Base-by-base conservation (phyloP, 1,139 yeast species). In the Saccharomycopsis hybrid region DNA sequence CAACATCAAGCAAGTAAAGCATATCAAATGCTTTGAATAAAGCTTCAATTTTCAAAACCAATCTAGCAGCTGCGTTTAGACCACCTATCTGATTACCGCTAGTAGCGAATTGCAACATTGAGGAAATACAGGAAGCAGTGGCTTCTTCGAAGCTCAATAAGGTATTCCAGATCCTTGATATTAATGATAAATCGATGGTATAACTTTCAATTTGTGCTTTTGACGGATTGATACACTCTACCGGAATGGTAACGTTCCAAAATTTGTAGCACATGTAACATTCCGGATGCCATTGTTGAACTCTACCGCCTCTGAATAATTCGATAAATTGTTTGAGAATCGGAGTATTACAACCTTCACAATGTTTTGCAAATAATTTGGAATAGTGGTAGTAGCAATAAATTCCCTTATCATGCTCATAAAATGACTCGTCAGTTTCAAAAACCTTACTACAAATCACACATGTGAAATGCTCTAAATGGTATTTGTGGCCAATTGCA, bases 241-340 rank as follows among this genome's bases (percentile, higher is more conserved):
- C 77, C 2, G 82, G 74, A n/a, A 89, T 72, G 53, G 83, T 78
- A 29, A 90, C 96, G 62, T 88, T 90, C 98, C 98, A 94, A 61
- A 89, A 90, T 64, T 90, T 90, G 70, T 86, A 90, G 46, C 92
- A 95, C 90, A 94, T 94, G 63, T 89, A 94, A 69, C 98, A 94
- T 65, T 94, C 98, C 2, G 97, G 97, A 65, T 94, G 99, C 98
- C 98, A 94, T 62, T 89, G 96, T 64, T 90, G 96, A 56, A 85
- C 85, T 58, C 85, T 76, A n/a, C 97, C 97, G 46, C 54, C 39
- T 44, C 95, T 75, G 56, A 81, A 87, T 45, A 92, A 79, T 65
- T 92, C 97, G 37, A 90, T 96, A 66, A 89, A 51, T 92, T 92
- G 1, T 65, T 90, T 97, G 37, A 90, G 96, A 67, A 89, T 92